These are phyloP conservation scores for Diplogelasinospora grovesii DNA, from an alignment of 495 filamentous ascomycete species.

Conservation along the genomic window DNA sequence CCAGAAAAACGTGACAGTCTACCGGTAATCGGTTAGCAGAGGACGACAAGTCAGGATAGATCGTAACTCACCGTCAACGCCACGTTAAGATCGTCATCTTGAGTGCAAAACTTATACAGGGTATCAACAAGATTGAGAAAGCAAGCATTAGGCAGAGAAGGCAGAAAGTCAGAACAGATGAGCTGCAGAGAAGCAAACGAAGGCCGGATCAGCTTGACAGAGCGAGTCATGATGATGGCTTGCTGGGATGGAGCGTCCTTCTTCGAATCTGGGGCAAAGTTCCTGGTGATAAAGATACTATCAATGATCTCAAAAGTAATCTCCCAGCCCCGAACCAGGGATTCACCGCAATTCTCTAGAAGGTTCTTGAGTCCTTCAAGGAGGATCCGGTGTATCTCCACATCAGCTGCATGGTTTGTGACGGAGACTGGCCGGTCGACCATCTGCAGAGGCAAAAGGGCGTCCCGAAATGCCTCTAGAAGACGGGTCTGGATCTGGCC, in stretches of 20 bases:
- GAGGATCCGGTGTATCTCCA: slow-evolving; percentile 75
- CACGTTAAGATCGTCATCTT: slow-evolving; percentile 90
- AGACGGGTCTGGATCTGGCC: slow-evolving; percentile 61
- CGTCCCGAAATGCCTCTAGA: slow-evolving; percentile 57
- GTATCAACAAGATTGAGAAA: slow-evolving; percentile 81
- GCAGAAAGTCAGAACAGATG: slow-evolving; percentile 88
- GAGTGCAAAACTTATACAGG: slow-evolving; percentile 77
- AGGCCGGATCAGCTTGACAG: slow-evolving; percentile 68
- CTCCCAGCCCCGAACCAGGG: slow-evolving; percentile 74
- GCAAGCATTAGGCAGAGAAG: slow-evolving; percentile 68
- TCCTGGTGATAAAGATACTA: slow-evolving; percentile 62
- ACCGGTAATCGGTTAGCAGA: slow-evolving; percentile 19
- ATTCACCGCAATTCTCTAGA: slow-evolving; percentile 83
- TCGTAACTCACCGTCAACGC: slow-evolving; percentile 66
- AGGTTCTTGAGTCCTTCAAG: slow-evolving; percentile 76
- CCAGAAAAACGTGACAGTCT: slow-evolving; percentile 92
- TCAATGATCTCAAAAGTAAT: slow-evolving; percentile 78
- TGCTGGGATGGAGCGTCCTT: slow-evolving; percentile 15
- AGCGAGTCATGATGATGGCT: slow-evolving; percentile 44
- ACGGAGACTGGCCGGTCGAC: slow-evolving; percentile 43
- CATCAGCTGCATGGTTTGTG: slow-evolving; percentile 51
- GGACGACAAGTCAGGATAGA: background rate
- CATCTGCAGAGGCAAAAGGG: slow-evolving; percentile 41
- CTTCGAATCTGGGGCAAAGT: slow-evolving; percentile 16
- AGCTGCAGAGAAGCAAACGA: slow-evolving; percentile 86